Evolutionary conservation across 139 green algal species (phyloP).

Genomic region (Chlamydomonas incerta): DNA sequence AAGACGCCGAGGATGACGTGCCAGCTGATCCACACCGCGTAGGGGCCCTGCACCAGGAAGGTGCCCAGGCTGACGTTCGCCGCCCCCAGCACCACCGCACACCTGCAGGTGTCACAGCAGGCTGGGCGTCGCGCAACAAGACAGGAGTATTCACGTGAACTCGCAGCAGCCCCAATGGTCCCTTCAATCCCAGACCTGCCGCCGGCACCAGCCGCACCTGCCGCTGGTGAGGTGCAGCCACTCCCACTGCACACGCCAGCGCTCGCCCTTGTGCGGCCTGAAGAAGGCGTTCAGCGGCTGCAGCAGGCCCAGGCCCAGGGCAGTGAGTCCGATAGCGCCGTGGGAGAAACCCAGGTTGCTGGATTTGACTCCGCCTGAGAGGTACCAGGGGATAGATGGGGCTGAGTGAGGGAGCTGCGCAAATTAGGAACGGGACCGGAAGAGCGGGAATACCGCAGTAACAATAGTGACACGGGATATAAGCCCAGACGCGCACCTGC

Average conservation of each 20-base stretch:
- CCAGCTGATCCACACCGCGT: slow-evolving; percentile 1
- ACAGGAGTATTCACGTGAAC: too few species aligned
- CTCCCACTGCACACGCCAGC: not conserved
- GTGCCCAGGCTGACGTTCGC: slow-evolving; percentile 23
- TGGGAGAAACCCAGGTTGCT: slow-evolving; percentile 14
- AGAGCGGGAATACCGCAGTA: too few species aligned
- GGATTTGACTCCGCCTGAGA: slow-evolving; percentile 8
- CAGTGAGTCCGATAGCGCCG: not conserved
- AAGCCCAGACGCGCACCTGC: too few species aligned
- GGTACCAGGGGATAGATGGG: too few species aligned
- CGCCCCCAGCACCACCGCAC: not conserved
- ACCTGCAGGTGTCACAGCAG: not conserved
- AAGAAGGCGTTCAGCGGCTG: not conserved
- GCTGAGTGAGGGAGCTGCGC: too few species aligned
- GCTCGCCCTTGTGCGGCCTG: not conserved
- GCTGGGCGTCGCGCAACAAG: too few species aligned
- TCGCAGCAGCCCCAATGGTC: too few species aligned
- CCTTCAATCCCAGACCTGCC: not conserved
- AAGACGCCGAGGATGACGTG: not conserved
- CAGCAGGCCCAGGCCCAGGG: not conserved
- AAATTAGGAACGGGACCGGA: too few species aligned
- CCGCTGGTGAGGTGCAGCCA: not conserved
- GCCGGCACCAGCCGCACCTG: not conserved
- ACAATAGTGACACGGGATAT: too few species aligned
- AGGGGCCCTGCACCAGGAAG: not conserved